Percentiles rank a stretch among this genome's conserved stretches.
phyloP scores from a whole-genome alignment of 306 rosid species.

The Cicer bijugum region DNA sequence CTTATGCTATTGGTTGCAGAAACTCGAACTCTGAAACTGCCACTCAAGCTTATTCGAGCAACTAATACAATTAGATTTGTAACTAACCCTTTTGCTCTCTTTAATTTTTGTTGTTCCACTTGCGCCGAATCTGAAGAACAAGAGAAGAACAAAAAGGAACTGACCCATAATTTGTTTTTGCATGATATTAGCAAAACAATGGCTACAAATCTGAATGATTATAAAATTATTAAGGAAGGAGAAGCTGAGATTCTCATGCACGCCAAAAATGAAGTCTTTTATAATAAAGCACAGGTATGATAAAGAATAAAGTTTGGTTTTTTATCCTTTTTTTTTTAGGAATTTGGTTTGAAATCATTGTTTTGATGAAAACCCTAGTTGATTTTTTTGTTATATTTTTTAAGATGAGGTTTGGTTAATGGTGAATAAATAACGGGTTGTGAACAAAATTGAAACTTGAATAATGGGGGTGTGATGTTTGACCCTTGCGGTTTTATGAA shows the following conservation, averaged over 20 bases:
- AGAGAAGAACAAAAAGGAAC: slow-evolving; percentile 4
- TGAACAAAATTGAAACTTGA: slow-evolving; percentile 2
- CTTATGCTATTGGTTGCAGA: slow-evolving; percentile 17
- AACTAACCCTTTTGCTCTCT: slow-evolving; percentile 6
- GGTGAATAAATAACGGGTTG: neutral
- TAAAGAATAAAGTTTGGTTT: slow-evolving; percentile 10
- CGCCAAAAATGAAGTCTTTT: slow-evolving; percentile 86
- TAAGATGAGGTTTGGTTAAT: slow-evolving; percentile 16
- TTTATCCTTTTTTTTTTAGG: slow-evolving; percentile 22
- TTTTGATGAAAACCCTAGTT: slow-evolving; percentile 29
- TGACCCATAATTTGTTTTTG: slow-evolving; percentile 47
- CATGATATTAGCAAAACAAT: slow-evolving; percentile 53
- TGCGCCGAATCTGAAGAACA: neutral
- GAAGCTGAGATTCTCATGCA: slow-evolving; percentile 99
- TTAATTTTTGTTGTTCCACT: slow-evolving; percentile 11
- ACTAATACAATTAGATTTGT: neutral
- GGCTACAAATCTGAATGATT: slow-evolving; percentile 75
- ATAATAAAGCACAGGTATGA: slow-evolving; percentile 85
- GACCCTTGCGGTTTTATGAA: neutral
- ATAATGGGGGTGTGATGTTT: slow-evolving; percentile 5
- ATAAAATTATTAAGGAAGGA: slow-evolving; percentile 80
- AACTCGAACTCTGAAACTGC: slow-evolving; percentile 40
- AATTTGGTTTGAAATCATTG: slow-evolving; percentile 18
- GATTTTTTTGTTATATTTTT: neutral
- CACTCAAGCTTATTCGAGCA: slow-evolving; percentile 19